Evolutionary conservation across 2,329 filamentous ascomycete species (phyloP).

Genomic region (Lecanosticta acicola): DNA sequence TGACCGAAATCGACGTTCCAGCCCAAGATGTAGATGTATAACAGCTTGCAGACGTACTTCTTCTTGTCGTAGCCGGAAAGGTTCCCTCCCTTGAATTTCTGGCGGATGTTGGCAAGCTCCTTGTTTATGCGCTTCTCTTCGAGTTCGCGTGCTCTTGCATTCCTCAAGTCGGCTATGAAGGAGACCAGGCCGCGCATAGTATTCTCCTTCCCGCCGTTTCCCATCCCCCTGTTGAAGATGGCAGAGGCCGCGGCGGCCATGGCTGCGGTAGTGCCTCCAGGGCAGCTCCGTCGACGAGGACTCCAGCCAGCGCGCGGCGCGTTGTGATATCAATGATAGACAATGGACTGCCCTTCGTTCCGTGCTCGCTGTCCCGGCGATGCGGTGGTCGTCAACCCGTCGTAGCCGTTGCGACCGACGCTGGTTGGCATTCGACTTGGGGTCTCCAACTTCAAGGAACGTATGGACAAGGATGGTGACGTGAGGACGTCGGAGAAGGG

Average conservation of each 20-base stretch:
- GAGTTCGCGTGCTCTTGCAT: constrained; percentile 87
- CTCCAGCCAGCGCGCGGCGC: constrained; percentile 1
- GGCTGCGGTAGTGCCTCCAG: constrained; percentile 15
- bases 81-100: constrained; percentile 87
- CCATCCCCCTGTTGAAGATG: constrained; percentile 33
- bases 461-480: background rate
- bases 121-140: constrained; percentile 99
- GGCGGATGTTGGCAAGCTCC: constrained; percentile 94
- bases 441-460: background rate
- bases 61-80: constrained; percentile 98
- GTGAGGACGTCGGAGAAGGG: background rate
- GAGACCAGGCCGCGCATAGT: constrained; percentile 70
- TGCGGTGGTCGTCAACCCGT: background rate
- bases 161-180: constrained; percentile 94
- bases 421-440: background rate
- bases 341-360: background rate
- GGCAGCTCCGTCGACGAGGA: constrained; percentile 13
- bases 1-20: constrained; percentile 99
- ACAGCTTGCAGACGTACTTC: constrained; percentile 99
- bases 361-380: background rate
- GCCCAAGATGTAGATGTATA: constrained; percentile 98
- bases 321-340: background rate
- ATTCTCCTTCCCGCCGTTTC: constrained; percentile 31
- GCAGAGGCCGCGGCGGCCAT: constrained; percentile 34
- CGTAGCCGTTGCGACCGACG: background rate